A percentile compares a stretch with the other conserved stretches of the same genome.
Conservation (phyloP, 2,329 filamentous ascomycete species). For the Fusarium udum region DNA sequence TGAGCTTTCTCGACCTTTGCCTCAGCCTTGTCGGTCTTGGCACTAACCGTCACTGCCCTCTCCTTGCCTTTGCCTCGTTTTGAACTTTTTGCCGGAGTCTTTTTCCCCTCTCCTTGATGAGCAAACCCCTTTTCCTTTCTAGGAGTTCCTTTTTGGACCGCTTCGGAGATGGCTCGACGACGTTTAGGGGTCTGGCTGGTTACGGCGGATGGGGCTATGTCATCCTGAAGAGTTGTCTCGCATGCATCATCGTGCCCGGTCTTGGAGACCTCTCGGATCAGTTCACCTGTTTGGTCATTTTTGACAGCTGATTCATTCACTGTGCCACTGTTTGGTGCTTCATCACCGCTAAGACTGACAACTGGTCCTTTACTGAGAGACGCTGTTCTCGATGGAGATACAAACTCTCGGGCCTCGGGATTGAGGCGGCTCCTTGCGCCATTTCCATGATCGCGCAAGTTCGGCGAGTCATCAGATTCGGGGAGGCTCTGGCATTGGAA, state of each 20-base stretch:
- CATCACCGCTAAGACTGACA: background rate
- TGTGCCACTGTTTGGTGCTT: background rate
- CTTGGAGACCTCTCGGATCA: background rate
- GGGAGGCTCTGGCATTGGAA: conserved; percentile 9
- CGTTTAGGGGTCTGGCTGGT: background rate
- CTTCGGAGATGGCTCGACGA: conserved; percentile 5
- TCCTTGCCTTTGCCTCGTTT: conserved; percentile 32
- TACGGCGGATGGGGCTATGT: background rate
- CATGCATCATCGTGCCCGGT: background rate
- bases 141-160: background rate
- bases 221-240: background rate
- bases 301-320: background rate
- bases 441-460: background rate
- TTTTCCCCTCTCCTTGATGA: conserved; percentile 14
- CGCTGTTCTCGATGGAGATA: conserved; percentile 30
- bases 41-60: conserved; percentile 1
- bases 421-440: conserved; percentile 24
- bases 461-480: background rate
- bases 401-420: conserved; percentile 36
- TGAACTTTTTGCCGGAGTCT: conserved; percentile 20
- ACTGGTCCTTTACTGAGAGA: background rate
- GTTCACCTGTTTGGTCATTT: background rate
- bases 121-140: background rate
- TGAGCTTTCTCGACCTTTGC: conserved; percentile 2
- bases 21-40: conserved; percentile 8